Percentiles rank a stretch among this genome's conserved stretches.
Evolutionary conservation across 1,139 yeast genomes (phyloP).

Genomic region (Schwanniomyces etchellsii): DNA sequence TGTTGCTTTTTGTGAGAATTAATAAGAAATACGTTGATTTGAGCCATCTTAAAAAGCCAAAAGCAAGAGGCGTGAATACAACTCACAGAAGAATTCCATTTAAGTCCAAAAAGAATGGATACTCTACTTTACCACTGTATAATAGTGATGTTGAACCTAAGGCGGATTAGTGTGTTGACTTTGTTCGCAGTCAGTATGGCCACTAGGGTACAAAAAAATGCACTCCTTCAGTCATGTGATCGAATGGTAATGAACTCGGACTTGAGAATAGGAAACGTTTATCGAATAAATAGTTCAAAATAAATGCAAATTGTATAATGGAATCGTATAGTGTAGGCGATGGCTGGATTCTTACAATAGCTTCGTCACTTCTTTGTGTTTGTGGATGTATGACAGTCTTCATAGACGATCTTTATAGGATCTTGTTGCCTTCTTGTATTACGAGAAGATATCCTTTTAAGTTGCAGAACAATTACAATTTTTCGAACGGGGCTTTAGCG

Average conservation of each 20-base stretch:
- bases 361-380: conserved; percentile 54
- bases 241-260: no score
- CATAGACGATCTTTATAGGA: conserved; percentile 40
- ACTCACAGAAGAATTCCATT: conserved; percentile 29
- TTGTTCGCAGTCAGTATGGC: no score
- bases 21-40: conserved; percentile 44
- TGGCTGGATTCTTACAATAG: conserved; percentile 50
- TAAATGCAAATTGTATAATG: no score
- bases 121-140: conserved; percentile 25
- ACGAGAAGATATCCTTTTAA: conserved; percentile 44
- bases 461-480: conserved; percentile 53
- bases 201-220: no score
- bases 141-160: conserved; percentile 7
- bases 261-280: no score
- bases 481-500: conserved; percentile 61
- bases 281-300: no score
- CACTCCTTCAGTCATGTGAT: no score
- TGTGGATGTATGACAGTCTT: conserved; percentile 55
- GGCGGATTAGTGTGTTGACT: conserved; percentile 3
- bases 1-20: conserved; percentile 57
- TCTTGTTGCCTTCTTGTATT: conserved; percentile 33
- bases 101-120: conserved; percentile 13
- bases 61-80: conserved; percentile 38
- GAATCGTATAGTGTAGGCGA: no score
- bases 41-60: conserved; percentile 46